These are phyloP conservation scores for Heracleum sosnowskyi DNA, from an alignment of 129 eudicot species.

Conservation along the genomic window DNA sequence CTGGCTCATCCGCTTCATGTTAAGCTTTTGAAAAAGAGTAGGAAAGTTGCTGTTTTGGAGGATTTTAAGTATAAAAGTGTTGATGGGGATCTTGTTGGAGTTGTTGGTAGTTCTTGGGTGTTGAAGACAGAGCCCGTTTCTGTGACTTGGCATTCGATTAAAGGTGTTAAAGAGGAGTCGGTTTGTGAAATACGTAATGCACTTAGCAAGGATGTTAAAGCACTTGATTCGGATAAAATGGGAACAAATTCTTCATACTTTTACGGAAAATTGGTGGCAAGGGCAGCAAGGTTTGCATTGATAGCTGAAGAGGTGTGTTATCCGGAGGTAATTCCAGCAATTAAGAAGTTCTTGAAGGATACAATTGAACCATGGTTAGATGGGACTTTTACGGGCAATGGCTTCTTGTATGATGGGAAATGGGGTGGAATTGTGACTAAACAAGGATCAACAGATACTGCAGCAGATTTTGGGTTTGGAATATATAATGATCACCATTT, in stretches of 20 bases:
- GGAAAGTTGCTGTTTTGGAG: slow-evolving; percentile 37
- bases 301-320: slow-evolving; percentile 75
- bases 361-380: slow-evolving; percentile 81
- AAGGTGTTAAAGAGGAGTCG: slow-evolving; percentile 47
- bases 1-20: slow-evolving; percentile 86
- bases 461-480: slow-evolving; percentile 91
- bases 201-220: slow-evolving; percentile 51
- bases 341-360: slow-evolving; percentile 64
- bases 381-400: slow-evolving; percentile 69
- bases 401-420: slow-evolving; percentile 57
- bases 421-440: slow-evolving; percentile 89
- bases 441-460: slow-evolving; percentile 69
- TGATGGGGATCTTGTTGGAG: slow-evolving; percentile 86
- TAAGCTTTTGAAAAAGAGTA: slow-evolving; percentile 30
- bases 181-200: slow-evolving; percentile 46
- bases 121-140: slow-evolving; percentile 71
- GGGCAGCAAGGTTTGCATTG: slow-evolving; percentile 84
- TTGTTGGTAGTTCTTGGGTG: slow-evolving; percentile 82
- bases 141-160: slow-evolving; percentile 85
- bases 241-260: slow-evolving; percentile 71
- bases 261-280: slow-evolving; percentile 72
- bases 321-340: slow-evolving; percentile 56
- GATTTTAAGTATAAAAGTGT: slow-evolving; percentile 60
- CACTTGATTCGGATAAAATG: slow-evolving; percentile 38
- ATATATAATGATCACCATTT: slow-evolving; percentile 79